Conservation (phyloP, 148 eudicot genomes). For the Cornus suecica region DNA sequence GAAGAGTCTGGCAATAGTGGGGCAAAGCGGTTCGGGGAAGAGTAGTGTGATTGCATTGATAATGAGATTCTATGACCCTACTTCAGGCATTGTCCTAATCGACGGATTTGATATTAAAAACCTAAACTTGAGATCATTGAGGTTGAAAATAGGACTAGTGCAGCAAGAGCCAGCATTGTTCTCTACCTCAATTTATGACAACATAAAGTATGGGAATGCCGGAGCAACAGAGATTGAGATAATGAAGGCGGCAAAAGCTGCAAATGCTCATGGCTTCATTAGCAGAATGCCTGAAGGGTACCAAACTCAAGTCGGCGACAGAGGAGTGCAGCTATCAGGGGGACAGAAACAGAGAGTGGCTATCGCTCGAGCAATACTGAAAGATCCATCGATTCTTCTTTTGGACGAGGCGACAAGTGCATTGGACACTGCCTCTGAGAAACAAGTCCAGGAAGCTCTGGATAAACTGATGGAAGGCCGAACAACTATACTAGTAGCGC, state of each 20-base stretch:
- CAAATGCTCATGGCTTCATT: slow-evolving; percentile 71
- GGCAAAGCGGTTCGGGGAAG: slow-evolving; percentile 82
- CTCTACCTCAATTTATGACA: slow-evolving; percentile 68
- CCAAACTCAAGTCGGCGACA: slow-evolving; percentile 56
- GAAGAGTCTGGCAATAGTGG: slow-evolving; percentile 63
- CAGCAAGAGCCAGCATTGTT: slow-evolving; percentile 80
- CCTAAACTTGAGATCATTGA: slow-evolving; percentile 51
- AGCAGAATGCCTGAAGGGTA: slow-evolving; percentile 64
- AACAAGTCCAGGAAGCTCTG: slow-evolving; percentile 64
- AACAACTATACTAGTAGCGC: slow-evolving; percentile 65
- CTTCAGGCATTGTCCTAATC: slow-evolving; percentile 40
- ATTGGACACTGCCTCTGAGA: slow-evolving; percentile 57
- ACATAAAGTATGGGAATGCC: slow-evolving; percentile 58
- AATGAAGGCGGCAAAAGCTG: slow-evolving; percentile 64
- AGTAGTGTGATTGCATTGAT: slow-evolving; percentile 56
- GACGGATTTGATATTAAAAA: slow-evolving; percentile 49
- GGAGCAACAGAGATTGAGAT: slow-evolving; percentile 66
- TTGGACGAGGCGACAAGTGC: slow-evolving; percentile 90
- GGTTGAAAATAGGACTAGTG: slow-evolving; percentile 53
- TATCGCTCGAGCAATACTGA: slow-evolving; percentile 71
- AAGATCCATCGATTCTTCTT: slow-evolving; percentile 60
- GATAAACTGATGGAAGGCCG: slow-evolving; percentile 55
- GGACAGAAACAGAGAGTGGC: slow-evolving; percentile 87
- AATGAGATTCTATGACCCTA: slow-evolving; percentile 67
- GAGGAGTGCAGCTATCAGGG: slow-evolving; percentile 68